These are phyloP conservation scores for Calonectria pseudoreteaudii DNA, from an alignment of 2,329 filamentous ascomycete genomes.

Conservation along the genomic window DNA sequence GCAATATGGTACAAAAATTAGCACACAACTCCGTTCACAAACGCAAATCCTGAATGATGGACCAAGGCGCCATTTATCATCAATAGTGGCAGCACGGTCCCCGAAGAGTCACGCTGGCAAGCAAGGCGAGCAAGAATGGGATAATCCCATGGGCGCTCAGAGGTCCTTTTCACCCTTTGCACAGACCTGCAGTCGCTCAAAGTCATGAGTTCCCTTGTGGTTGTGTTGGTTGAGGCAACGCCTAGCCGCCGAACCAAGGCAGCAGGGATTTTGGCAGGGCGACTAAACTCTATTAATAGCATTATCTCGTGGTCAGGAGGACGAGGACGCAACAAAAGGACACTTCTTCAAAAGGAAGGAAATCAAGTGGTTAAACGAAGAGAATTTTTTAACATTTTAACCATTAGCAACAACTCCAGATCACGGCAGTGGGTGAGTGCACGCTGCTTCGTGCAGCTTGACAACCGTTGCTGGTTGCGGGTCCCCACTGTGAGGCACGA, in stretches of 20 bases:
- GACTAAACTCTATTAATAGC: not conserved
- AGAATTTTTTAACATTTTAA: not conserved
- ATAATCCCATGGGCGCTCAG: not conserved
- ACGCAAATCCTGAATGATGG: not conserved
- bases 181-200: not conserved
- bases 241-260: not conserved
- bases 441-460: not conserved
- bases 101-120: not conserved
- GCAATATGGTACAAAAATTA: too few relatives aligned
- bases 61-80: not conserved
- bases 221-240: not conserved
- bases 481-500: not conserved
- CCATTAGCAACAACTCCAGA: not conserved
- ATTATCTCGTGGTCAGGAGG: not conserved
- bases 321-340: not conserved
- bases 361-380: not conserved
- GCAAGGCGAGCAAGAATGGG: not conserved
- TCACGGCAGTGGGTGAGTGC: not conserved
- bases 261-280: not conserved
- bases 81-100: not conserved
- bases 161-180: not conserved
- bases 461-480: not conserved
- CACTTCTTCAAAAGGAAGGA: not conserved
- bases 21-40: not conserved
- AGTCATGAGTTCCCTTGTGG: not conserved